Percentiles rank a stretch among this genome's conserved stretches.
phyloP scores from a whole-genome alignment of 345 rosid species.

The Aquilaria yunnanensis region DNA sequence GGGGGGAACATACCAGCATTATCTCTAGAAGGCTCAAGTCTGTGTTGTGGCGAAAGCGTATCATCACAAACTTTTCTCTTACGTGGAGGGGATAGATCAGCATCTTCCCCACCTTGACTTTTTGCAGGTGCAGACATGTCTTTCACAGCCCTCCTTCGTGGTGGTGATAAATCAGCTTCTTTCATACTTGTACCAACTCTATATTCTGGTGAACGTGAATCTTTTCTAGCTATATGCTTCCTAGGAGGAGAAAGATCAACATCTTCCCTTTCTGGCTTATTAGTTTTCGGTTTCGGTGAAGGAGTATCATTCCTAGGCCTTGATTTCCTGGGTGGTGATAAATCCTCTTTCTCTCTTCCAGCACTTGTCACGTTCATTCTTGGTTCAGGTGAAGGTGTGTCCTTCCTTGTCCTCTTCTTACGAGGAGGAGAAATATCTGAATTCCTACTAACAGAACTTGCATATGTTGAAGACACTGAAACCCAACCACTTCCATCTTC shows the following conservation, averaged over 20 bases:
- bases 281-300: slow-evolving; percentile 8
- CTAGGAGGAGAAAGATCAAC: slow-evolving; percentile 40
- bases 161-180: slow-evolving; percentile 21
- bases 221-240: not conserved
- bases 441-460: slow-evolving; percentile 5
- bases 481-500: slow-evolving; percentile 99
- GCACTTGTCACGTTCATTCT: slow-evolving; percentile 18
- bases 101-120: too few species aligned
- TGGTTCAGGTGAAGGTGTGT: slow-evolving; percentile 57
- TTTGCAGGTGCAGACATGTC: too few species aligned
- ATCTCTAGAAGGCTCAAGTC: too few species aligned
- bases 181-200: not conserved
- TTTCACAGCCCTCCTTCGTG: too few species aligned
- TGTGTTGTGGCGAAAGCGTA: too few species aligned
- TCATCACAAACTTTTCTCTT: too few species aligned
- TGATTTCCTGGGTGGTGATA: slow-evolving; percentile 34
- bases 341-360: slow-evolving; percentile 33
- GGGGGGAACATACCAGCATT: too few species aligned
- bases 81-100: too few species aligned
- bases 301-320: slow-evolving; percentile 1
- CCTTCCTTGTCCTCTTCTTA: slow-evolving; percentile 39
- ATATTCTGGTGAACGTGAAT: not conserved
- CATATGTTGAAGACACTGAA: slow-evolving; percentile 36
- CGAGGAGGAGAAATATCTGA: slow-evolving; percentile 68
- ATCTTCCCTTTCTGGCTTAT: slow-evolving; percentile 7